Base-by-base conservation (phyloP, 129 eudicot genomes). In the Flaveria brownii region DNA sequence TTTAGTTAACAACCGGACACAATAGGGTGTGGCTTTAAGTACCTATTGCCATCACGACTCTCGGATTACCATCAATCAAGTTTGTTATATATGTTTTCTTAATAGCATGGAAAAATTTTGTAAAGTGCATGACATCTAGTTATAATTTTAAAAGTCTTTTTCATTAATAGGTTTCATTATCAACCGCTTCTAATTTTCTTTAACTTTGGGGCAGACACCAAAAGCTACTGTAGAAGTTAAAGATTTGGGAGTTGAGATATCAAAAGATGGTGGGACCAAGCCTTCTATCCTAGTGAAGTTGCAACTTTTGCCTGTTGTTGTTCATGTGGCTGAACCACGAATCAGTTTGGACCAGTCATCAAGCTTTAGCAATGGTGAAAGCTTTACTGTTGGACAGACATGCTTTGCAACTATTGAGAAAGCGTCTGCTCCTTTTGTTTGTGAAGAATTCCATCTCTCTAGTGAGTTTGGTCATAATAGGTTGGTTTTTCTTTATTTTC, bases 391-490 rank as follows among this genome's bases (percentile, higher is more conserved):
- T 57, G 82, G 82, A 76, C 92, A 82, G 74, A 69, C 90, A 59
- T 75, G 77, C 68, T 68, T 77, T 71, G 80, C 87, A 67, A 68
- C 70, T 73, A 75, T 75, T 15, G 96, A 91, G 43, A 85, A 85
- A 75, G 77, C 85, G 20, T 72, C 82, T 74, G 81, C 91, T 83
- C 93, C 97, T 78, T 88, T 94, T 81, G 75, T 79, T 82, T 94
- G 98, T 73, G 97, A 94, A 88, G 96, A 94, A 73, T 85, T 94
- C 36, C 84, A 91, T 62, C 84, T 94, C 84, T 84, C 90, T 79
- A 88, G 96, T 81, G 93, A 94, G 82, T 79, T 91, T 81, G 97
- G 93, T 77, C 97, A 91, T 81, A 85, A 82, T 69, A 94, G 98
- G 98, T 94, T 73, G 78, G 90, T 80, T 71, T 62, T 78, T 64